Base-by-base conservation (phyloP, 2,329 filamentous ascomycete species). In the Epichloe aotearoae region DNA sequence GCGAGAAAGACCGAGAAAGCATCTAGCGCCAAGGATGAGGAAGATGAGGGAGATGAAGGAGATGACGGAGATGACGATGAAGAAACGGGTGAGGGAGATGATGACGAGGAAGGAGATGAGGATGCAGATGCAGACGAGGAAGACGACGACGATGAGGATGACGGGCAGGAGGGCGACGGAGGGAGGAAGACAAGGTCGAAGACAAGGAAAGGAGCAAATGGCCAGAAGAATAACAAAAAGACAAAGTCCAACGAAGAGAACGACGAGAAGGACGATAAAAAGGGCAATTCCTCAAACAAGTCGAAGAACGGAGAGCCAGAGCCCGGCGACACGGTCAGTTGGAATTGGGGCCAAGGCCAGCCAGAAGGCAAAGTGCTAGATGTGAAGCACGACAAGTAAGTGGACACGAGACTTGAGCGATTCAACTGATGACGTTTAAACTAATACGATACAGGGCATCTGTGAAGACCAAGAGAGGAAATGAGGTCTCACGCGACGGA, bases 321-420 rank as follows among this genome's bases (percentile, higher is more conserved):
- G 30, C 61, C 64, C 43, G 70, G 70, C 2, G 69, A 73, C 7
- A 73, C 63, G 0, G 70, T 73, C 7, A 72, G 68, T 55, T 73
- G 70, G 70, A 70, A 71, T 26, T 73, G 70, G 70, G 70, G 70
- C 12, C 59, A 60, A 17, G 69, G 69, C 8, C 63, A 72, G 19
- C 69, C 70, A 1, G 52, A 71, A 52, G 70, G 70, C 2, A 70
- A 69, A 14, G 70, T 73, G 1, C 55, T 72, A 3, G 69, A 73
- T 14, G 70, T 73, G 42, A 72, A 72, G 52, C 61, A 57, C 0
- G 66, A 69, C 26, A 64, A 68, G 69, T 72, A 52, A 59, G 67
- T 10, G n/a, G 7, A 11, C n/a, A 17, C 38, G 4, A 40, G 15
- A 17, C 8, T 17, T 43, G 30, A 30, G 10, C 10, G 30, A 30